Base-by-base conservation (phyloP, 768 basidiomycete species). In the Saitozyma podzolica region DNA sequence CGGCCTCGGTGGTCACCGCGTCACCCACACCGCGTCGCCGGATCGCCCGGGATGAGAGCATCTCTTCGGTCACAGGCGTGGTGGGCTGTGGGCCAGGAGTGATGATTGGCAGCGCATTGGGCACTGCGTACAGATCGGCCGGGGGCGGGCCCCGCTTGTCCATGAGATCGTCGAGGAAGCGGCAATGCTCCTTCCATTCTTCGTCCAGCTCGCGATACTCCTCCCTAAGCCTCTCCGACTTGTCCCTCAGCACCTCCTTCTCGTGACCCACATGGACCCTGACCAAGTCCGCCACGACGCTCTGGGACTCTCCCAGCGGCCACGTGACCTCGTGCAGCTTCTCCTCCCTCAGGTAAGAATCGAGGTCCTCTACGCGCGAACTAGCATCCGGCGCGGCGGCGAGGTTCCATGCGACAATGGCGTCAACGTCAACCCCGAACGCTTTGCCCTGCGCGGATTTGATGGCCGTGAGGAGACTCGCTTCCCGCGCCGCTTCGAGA, bases 1-100 rank as follows among this genome's bases (percentile, higher is more conserved):
- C 95, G 60, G 95, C 84, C 79, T 97, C 94, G 16, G 93, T 92
- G 5, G 92, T 88, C 14, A 93, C 93, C 13, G 91, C 88, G 78
- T 96, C 94, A 37, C 91, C 91, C 1, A 66, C 69, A 29, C 64
- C 71, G 50, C 70, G 58, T 13, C 79, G 61, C 9, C 79, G 71
- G 51, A 74, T 78, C 6, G 71, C 70, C 6, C 79, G 71, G 0
- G 72, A 66, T 6, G 65, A 61, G 29, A 64, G 52, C 7, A 59
- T 16, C 6, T 72, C 70, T 42, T 75, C 71, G n/a, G 58, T 14
- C 6, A 59, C 49, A 8, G 72, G 70, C 0, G 74, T 73, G 0
- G 69, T 63, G 7, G 70, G 70, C 1, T 63, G 59, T 9, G 66
- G 62, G 45, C 65, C 69, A 11, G 69, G 74, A 29, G 70, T 67